Evolutionary conservation across 2,329 filamentous ascomycete genomes (phyloP), one percentile per base, ranked within the genome.

Genomic region (Stachybotrys echinatus): DNA sequence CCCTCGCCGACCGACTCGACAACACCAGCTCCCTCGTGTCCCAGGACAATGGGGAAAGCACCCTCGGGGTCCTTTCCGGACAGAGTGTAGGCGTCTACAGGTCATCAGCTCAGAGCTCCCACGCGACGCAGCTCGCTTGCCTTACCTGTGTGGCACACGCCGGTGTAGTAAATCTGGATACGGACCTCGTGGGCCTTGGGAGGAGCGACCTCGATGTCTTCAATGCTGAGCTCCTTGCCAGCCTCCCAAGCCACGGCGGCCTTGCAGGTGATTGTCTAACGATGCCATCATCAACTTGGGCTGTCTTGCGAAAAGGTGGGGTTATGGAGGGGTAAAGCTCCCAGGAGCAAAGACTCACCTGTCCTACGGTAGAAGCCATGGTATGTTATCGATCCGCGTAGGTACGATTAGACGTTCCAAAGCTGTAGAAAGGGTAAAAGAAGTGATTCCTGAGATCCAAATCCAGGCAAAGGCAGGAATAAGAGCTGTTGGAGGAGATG

Each of bases 161-260:
- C 94, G 48, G 94, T 99, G 79, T 96, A 95, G 79, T 92, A 87
- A 69, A 97, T 89, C 78, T 97, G 77, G 67, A 99, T 96, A 63
- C 94, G 89, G 66, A 99, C 94, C 76, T 99, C 94, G 74, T 95
- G 83, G 54, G 92, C 92, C 73, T 80, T 85, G 52, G 94, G 94
- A 55, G 92, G 88, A 48, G 80, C 83, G 58, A 99, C 94, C 75
- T 97, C 92, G 63, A 99, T 79, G 60, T 95, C 89, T 75, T 99
- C 94, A 60, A 97, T 81, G 62, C 79, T 84, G 57, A 99, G 82
- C 59, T 89, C 86, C 76, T 96, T 89, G 68, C 88, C 92, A 45
- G 94, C 91, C 73, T 92, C 92, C 94, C 94, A 99, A 69, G 94
- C 94, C 56, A 99, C 88, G 64, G 94, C 94, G 59, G 94, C 94